Percentiles rank a stretch among this genome's conserved stretches.
Evolutionary conservation across 2,329 filamentous ascomycete species (phyloP).

Genomic region (Colletotrichum gloeosporioides): DNA sequence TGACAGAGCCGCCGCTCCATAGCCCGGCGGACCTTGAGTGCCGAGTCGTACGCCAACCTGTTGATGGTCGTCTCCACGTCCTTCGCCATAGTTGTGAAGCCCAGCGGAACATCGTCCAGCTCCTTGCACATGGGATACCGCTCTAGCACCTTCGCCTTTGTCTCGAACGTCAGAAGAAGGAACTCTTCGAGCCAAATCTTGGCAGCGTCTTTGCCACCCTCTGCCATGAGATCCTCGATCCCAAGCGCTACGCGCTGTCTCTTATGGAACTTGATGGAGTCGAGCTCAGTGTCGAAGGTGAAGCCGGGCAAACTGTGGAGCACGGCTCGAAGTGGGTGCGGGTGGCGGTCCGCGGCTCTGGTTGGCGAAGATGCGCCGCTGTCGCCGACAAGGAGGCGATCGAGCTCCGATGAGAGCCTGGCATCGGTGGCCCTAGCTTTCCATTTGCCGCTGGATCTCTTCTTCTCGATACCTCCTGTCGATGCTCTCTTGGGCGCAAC

Average conservation of each 20-base stretch:
- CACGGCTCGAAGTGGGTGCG: not conserved
- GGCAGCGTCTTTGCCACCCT: not conserved
- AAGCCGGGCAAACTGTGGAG: slow-evolving; percentile 4
- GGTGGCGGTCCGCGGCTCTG: not conserved
- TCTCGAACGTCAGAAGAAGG: slow-evolving; percentile 1
- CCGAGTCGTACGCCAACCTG: not conserved
- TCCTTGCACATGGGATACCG: not conserved
- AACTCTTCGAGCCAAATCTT: slow-evolving; percentile 7
- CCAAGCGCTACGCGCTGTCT: not conserved
- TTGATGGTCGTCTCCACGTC: not conserved
- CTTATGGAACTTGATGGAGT: slow-evolving; percentile 1
- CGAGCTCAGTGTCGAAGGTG: slow-evolving; percentile 1
- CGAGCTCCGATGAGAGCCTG: not conserved
- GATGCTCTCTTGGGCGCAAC: not conserved
- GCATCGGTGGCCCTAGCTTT: not conserved
- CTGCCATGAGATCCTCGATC: not conserved
- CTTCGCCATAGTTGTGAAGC: not conserved
- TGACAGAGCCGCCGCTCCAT: slow-evolving; percentile 8
- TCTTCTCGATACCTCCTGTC: not conserved
- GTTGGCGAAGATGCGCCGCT: not conserved
- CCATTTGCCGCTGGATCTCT: not conserved
- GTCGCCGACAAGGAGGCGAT: slow-evolving; percentile 4
- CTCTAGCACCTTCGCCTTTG: not conserved
- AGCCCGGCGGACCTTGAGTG: not conserved
- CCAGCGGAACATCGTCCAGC: slow-evolving; percentile 1